Evolutionary conservation across 2,329 filamentous ascomycete genomes (phyloP).

Genomic region (Arthrobotrys sinensis): DNA sequence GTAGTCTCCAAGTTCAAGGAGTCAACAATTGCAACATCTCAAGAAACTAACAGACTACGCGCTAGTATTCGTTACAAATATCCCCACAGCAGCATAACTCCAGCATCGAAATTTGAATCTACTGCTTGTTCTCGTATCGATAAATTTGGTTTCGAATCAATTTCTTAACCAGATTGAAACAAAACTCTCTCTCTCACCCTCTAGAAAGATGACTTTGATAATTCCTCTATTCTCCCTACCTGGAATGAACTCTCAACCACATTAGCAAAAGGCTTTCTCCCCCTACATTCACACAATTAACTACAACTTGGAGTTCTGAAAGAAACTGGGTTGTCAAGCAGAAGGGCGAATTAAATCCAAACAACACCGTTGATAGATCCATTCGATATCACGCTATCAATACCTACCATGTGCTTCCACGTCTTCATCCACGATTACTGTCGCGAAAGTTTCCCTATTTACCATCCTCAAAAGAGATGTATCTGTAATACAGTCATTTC

Average conservation of each 20-base stretch:
- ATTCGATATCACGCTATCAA: background rate
- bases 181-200: background rate
- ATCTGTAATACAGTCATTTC: background rate
- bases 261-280: too few species aligned
- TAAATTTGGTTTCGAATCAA: background rate
- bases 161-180: background rate
- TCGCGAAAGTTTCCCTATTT: slow-evolving; percentile 1
- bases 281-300: too few species aligned
- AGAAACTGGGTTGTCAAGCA: too few species aligned
- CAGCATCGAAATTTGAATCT: background rate
- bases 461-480: slow-evolving; percentile 5
- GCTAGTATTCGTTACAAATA: too few species aligned
- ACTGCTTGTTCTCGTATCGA: background rate
- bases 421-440: slow-evolving; percentile 24
- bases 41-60: too few species aligned
- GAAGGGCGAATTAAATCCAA: too few species aligned
- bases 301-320: too few species aligned
- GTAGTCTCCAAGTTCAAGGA: background rate
- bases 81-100: background rate
- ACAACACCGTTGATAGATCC: too few species aligned
- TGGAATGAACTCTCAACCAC: too few species aligned
- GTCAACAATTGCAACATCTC: too few species aligned
- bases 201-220: too few species aligned
- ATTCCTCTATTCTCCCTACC: too few species aligned
- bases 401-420: slow-evolving; percentile 17